These are phyloP conservation scores for Ustulina deusta DNA, from an alignment of 2,329 filamentous ascomycete species.

Conservation along the genomic window DNA sequence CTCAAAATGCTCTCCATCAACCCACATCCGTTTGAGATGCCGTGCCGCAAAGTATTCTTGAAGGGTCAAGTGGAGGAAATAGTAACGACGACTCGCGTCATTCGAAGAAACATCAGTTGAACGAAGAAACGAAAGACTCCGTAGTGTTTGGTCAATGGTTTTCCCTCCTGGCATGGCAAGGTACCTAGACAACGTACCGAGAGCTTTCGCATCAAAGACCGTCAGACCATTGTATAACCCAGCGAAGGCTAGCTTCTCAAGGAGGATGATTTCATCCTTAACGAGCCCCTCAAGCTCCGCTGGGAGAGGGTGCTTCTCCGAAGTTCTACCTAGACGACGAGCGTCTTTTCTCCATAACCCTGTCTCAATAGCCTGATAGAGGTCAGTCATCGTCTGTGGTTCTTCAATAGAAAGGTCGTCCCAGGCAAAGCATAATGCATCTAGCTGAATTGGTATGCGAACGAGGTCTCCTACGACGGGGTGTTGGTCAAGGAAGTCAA, in stretches of 20 bases:
- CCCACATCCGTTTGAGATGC: slow-evolving; percentile 53
- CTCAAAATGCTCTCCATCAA: slow-evolving; percentile 17
- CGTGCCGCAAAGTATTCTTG: slow-evolving; percentile 58
- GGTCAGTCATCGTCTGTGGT: slow-evolving; percentile 3
- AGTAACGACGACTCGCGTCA: slow-evolving; percentile 46
- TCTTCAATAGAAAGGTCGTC: not conserved
- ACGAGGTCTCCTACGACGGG: slow-evolving; percentile 1
- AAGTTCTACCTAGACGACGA: not conserved
- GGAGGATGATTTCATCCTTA: not conserved
- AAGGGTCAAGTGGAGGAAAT: slow-evolving; percentile 58
- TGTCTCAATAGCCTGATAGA: slow-evolving; percentile 5
- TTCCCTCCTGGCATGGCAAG: not conserved
- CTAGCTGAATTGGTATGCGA: slow-evolving; percentile 13
- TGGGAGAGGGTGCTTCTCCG: not conserved
- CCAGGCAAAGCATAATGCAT: slow-evolving; percentile 22
- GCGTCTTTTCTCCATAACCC: not conserved
- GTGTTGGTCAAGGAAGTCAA: slow-evolving; percentile 1
- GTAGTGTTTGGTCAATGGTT: slow-evolving; percentile 2
- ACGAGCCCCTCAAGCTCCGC: not conserved
- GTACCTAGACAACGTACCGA: not conserved
- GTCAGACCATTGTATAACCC: not conserved
- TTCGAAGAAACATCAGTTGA: slow-evolving; percentile 46
- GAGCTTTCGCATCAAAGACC: not conserved
- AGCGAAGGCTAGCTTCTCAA: not conserved
- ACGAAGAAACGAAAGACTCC: slow-evolving; percentile 53